Base-by-base conservation (phyloP, 78 protist species). In the Mastigamoeba balamuthi region DNA sequence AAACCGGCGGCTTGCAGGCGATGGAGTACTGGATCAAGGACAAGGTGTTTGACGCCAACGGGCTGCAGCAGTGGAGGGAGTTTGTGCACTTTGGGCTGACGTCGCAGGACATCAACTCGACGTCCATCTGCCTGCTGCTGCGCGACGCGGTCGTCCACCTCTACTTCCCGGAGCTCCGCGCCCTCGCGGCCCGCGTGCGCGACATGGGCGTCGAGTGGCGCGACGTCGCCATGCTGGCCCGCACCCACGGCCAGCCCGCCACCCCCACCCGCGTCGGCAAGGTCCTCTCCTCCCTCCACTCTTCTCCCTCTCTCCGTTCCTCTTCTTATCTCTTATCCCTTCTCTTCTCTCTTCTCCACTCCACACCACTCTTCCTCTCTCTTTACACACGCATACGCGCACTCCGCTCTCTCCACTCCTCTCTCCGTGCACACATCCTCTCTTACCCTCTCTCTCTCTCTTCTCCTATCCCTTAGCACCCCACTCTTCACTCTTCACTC, bases 231-330 rank as follows among this genome's bases (percentile, higher is more conserved):
- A 85, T 93, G 92, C 80, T 93, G 28, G 89, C 92, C 4, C 88
- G 87, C 63, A 93, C 96, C 5, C 96, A 93, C 65, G 96, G 96
- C 5, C 94, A 91, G 77, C 91, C 96, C 17, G 96, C 96, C 4
- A 87, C 96, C 6, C 96, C 96, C n/a, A 84, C 96, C 29, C 83
- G 88, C 9, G 71, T 93, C 29, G 96, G 92, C 41, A 93, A 93
- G 81, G n/a, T n/a, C n/a, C n/a, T n/a, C n/a, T n/a, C n/a, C n/a
- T n/a, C n/a, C n/a, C n/a, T n/a, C n/a, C n/a, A n/a, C n/a, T n/a
- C n/a, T n/a, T n/a, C n/a, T n/a, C n/a, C n/a, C n/a, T n/a, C n/a
- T n/a, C n/a, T n/a, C n/a, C n/a, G n/a, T n/a, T n/a, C n/a, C n/a
- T n/a, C n/a, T n/a, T n/a, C n/a, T n/a, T n/a, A n/a, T n/a, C n/a